These are phyloP conservation scores for Pugionium dolabratum DNA, from an alignment of 345 rosid species.

Conservation along the genomic window DNA sequence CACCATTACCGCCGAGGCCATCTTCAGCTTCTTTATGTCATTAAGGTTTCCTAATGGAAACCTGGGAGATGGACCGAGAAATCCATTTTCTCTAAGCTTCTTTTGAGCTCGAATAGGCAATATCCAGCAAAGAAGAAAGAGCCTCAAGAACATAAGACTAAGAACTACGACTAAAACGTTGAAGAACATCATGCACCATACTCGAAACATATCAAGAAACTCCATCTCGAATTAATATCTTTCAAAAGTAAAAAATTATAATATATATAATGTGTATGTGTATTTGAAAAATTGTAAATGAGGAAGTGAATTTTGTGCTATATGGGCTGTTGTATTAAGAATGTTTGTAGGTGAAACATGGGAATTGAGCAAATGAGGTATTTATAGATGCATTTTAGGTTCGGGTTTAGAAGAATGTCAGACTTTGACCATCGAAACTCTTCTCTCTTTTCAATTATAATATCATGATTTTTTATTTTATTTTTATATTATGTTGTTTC, in stretches of 20 bases:
- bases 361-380: conserved; percentile 31
- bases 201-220: conserved; percentile 13
- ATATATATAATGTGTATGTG: neutral
- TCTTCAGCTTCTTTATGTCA: conserved; percentile 57
- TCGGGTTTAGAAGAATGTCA: conserved; percentile 29
- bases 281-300: neutral
- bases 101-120: conserved; percentile 50
- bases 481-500: neutral
- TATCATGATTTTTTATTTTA: neutral
- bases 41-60: conserved; percentile 80
- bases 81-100: conserved; percentile 66
- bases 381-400: conserved; percentile 35
- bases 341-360: conserved; percentile 32
- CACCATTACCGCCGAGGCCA: conserved; percentile 1
- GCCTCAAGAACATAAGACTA: conserved; percentile 41
- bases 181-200: conserved; percentile 31
- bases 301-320: conserved; percentile 24
- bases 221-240: conserved; percentile 22
- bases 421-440: conserved; percentile 37
- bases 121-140: conserved; percentile 64
- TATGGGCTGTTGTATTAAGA: conserved; percentile 13
- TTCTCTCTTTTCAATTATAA: conserved; percentile 3
- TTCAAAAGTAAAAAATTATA: conserved; percentile 13
- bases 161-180: conserved; percentile 26
- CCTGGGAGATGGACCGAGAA: conserved; percentile 70